Conservation (phyloP, 352 stramenopile species). For the Phytopythium vexans region DNA sequence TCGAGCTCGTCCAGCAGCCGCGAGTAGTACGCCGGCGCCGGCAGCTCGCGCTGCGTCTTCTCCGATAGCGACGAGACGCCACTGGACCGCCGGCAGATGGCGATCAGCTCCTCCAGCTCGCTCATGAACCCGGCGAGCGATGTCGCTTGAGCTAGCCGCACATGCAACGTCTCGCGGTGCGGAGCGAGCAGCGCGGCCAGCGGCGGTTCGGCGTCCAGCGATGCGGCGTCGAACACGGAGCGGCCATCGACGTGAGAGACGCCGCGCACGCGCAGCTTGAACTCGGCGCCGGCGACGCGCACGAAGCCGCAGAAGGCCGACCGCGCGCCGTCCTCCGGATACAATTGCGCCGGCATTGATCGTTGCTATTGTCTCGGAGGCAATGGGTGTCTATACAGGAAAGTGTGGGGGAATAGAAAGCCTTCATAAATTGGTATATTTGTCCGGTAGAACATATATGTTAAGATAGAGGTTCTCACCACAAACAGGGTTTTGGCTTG, state of each 20-base stretch:
- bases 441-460: no score
- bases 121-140: slow-evolving; percentile 45
- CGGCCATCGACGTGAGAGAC: slow-evolving; percentile 22
- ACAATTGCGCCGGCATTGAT: no score
- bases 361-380: no score
- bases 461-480: no score
- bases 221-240: slow-evolving; percentile 29
- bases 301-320: slow-evolving; percentile 62
- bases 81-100: slow-evolving; percentile 19
- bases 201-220: slow-evolving; percentile 51
- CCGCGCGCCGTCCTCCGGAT: no score
- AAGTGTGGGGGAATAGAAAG: no score
- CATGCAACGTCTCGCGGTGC: slow-evolving; percentile 46
- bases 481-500: no score
- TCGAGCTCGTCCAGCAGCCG: slow-evolving; percentile 61
- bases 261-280: slow-evolving; percentile 42
- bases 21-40: slow-evolving; percentile 53
- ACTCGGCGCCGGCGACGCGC: slow-evolving; percentile 42
- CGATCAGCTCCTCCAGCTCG: slow-evolving; percentile 62
- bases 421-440: no score
- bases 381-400: no score
- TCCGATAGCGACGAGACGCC: background rate
- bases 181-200: slow-evolving; percentile 38
- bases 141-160: slow-evolving; percentile 51
- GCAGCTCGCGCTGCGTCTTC: slow-evolving; percentile 24